phyloP scores from a whole-genome alignment of 768 basidiomycete genomes.

The Polyporus arcularius region DNA sequence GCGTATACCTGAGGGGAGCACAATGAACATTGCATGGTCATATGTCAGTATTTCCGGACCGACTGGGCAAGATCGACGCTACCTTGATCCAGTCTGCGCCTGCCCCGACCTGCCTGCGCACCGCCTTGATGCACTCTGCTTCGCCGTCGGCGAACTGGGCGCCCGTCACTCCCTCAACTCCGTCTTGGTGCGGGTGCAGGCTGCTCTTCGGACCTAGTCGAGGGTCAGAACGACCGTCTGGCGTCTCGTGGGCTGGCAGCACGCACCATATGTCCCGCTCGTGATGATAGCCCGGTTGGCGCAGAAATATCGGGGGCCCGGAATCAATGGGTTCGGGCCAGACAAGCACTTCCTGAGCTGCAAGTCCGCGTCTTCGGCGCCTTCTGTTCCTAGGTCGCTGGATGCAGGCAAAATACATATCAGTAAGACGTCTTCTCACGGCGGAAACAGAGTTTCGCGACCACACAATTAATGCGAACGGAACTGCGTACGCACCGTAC shows the following conservation, averaged over 20 bases:
- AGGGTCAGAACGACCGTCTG: not conserved
- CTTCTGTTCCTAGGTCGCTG: constrained; percentile 71
- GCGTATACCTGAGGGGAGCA: constrained; percentile 47
- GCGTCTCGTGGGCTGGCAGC: not conserved
- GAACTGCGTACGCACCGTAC: constrained; percentile 44
- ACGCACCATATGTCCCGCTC: constrained; percentile 60
- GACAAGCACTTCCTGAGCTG: constrained; percentile 57
- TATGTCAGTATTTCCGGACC: not conserved
- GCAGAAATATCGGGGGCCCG: constrained; percentile 66
- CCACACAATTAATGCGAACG: not conserved
- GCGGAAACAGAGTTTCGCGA: not conserved
- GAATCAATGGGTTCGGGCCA: constrained; percentile 46
- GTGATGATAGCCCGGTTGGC: constrained; percentile 59
- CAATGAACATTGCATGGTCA: constrained; percentile 1
- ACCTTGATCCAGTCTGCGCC: constrained; percentile 74
- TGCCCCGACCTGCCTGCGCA: constrained; percentile 61
- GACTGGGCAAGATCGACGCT: constrained; percentile 1
- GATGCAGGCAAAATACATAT: not conserved
- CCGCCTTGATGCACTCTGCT: constrained; percentile 54
- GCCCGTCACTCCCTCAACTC: constrained; percentile 57
- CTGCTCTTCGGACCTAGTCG: constrained; percentile 53
- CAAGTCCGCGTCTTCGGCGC: constrained; percentile 62
- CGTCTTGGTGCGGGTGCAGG: constrained; percentile 46
- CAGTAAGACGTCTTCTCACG: not conserved
- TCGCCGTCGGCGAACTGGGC: constrained; percentile 61